Base-by-base conservation (phyloP, 257 asterid species). In the Verbena officinalis region DNA sequence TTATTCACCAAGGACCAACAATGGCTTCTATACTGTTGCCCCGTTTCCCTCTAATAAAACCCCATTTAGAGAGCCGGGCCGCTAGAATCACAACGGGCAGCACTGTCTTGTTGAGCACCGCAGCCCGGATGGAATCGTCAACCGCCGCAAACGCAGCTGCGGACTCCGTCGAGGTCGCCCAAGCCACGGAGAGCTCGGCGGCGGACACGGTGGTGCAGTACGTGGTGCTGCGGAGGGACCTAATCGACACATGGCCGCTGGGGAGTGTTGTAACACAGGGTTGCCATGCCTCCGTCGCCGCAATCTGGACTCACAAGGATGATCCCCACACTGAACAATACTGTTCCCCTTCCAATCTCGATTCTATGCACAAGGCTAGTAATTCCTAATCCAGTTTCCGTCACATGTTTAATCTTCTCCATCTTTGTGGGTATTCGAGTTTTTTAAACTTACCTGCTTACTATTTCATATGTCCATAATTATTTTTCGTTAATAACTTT, bases 281-380 rank as follows among this genome's bases (percentile, higher is more conserved):
- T 33, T 93, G 97, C 81, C 95, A 93, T 78, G 99, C 97, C 78
- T 77, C 99, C 64, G 95, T 93, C 54, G 97, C 95, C 42, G 95
- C 97, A 23, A 76, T 93, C 44, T 84, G 93, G 90, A 43, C 78
- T 33, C 76, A 81, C 76, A 90, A 80, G 81, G 96, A 84, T 14
- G 97, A 93, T 58, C 81, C 84, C 11, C 60, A 77, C 38, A 93
- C 98, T 30, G 81, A 75, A 17, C 67, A 36, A 4, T 93, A 87
- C 53, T 93, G 98, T 50, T 69, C 78, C 65, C 83, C 91, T 70
- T 52, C 82, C 56, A 86, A 93, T 76, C 79, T 93, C n/a, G 83
- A 89, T 67, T 77, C 84, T 31, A 93, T 93, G 98, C 98, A 88
- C 64, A 93, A 90, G 95, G 98, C 55, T 55, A 62, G 78, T 63